These are phyloP conservation scores for Taiwanofungus camphoratus DNA, from an alignment of 1,284 basidiomycete genomes.

Conservation along the genomic window DNA sequence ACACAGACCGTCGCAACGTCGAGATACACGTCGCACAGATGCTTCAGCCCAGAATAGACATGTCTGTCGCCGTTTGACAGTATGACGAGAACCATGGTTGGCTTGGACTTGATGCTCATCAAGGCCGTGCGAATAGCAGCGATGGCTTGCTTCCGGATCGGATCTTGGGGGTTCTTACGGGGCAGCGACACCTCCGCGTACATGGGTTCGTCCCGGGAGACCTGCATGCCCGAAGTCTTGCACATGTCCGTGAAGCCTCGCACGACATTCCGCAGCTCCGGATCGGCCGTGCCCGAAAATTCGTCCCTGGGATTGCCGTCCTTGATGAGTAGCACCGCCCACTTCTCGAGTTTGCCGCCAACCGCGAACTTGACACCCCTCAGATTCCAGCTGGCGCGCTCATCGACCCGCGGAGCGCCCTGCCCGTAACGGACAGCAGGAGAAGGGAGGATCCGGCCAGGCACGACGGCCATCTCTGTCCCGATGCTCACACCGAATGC, in stretches of 20 bases:
- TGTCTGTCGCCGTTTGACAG: constrained; percentile 63
- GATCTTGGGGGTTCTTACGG: constrained; percentile 38
- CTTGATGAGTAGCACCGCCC: constrained; percentile 60
- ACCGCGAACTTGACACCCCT: constrained; percentile 52
- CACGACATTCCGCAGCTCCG: constrained; percentile 38
- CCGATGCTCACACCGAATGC: constrained; percentile 60
- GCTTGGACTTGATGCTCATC: constrained; percentile 26
- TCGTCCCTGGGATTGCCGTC: constrained; percentile 47
- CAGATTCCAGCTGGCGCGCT: constrained; percentile 69
- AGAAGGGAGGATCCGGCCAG: constrained; percentile 58
- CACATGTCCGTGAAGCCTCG: constrained; percentile 54
- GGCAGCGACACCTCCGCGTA: constrained; percentile 39
- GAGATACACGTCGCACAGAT: constrained; percentile 58
- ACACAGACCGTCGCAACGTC: constrained; percentile 69
- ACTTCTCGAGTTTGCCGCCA: constrained; percentile 47
- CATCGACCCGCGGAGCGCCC: constrained; percentile 43
- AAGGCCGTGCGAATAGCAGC: constrained; percentile 27
- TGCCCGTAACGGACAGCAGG: constrained; percentile 54
- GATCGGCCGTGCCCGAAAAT: constrained; percentile 41
- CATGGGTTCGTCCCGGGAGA: constrained; percentile 22
- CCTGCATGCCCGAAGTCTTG: constrained; percentile 51
- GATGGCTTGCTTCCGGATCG: constrained; percentile 42
- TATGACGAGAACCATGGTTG: constrained; percentile 39
- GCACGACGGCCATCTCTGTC: constrained; percentile 65
- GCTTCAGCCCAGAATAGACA: constrained; percentile 67